Evolutionary conservation across 2,329 filamentous ascomycete genomes (phyloP).

Genomic region (Xylariaceae sp.): DNA sequence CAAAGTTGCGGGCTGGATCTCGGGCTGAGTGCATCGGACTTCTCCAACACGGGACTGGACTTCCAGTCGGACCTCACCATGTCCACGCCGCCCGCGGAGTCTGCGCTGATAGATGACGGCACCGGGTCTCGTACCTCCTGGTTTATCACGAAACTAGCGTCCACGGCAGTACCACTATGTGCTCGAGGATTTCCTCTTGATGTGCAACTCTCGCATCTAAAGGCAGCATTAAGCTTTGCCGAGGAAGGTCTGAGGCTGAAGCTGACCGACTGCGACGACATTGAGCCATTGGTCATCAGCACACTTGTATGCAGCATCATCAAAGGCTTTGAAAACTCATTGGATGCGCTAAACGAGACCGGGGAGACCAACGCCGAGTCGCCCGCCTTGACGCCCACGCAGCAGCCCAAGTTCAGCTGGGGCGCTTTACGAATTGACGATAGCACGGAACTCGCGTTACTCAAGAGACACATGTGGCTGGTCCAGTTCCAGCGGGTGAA

Average conservation of each 20-base stretch:
- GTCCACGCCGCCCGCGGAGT: no score
- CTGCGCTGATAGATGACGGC: no score
- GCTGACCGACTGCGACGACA: background rate
- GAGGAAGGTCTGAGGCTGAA: no score
- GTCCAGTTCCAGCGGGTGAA: constrained; percentile 3
- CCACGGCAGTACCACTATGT: no score
- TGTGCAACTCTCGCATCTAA: background rate
- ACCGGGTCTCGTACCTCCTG: no score
- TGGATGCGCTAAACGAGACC: background rate
- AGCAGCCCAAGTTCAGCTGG: background rate
- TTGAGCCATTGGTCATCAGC: background rate
- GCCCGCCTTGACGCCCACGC: background rate
- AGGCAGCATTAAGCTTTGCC: background rate
- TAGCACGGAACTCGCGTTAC: constrained; percentile 1
- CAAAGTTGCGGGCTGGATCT: no score
- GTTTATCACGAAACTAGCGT: no score
- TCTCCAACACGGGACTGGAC: no score
- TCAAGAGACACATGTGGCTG: constrained; percentile 5
- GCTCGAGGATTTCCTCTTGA: no score
- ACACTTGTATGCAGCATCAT: constrained; percentile 3
- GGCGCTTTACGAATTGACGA: constrained; percentile 3
- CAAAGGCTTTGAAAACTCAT: constrained; percentile 1
- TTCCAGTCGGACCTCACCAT: no score
- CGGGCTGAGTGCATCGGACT: no score
- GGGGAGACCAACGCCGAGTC: background rate